Evolutionary conservation across 352 stramenopile genomes (phyloP).

Genomic region (Phytophthora pini): DNA sequence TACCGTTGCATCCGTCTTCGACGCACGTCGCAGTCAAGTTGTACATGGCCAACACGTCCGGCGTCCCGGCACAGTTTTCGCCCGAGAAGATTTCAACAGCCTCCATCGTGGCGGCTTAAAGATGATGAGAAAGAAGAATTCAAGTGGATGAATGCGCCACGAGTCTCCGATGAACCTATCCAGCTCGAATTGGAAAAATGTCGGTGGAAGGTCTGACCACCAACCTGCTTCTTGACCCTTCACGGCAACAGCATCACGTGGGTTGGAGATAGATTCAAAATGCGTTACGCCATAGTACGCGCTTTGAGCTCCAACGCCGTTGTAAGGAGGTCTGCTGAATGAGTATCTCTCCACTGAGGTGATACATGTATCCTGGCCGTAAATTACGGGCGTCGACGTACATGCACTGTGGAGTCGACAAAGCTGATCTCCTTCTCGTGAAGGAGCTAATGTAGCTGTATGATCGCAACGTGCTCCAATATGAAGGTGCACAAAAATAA

Average conservation of each 20-base stretch:
- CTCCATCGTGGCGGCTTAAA: conserved; percentile 10
- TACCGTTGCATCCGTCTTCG: conserved; percentile 9
- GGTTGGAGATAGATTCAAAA: neutral
- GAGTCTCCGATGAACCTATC: conserved; percentile 10
- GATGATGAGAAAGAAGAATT: neutral
- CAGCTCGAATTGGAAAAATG: conserved; percentile 4
- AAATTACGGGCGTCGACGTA: too few species aligned
- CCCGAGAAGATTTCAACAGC: conserved; percentile 24
- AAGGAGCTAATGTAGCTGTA: too few species aligned
- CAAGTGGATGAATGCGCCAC: neutral
- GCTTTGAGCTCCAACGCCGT: neutral
- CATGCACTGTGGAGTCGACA: too few species aligned
- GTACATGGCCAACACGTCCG: conserved; percentile 21
- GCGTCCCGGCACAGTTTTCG: conserved; percentile 24
- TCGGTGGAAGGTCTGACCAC: conserved; percentile 17
- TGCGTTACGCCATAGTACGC: too few species aligned
- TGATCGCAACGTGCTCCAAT: too few species aligned
- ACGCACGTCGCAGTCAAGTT: conserved; percentile 10
- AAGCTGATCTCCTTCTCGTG: too few species aligned
- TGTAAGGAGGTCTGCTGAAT: too few species aligned
- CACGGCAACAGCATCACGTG: neutral
- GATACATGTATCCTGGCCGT: too few species aligned
- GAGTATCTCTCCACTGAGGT: too few species aligned
- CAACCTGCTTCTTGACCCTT: neutral
- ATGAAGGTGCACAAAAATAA: too few species aligned